These are phyloP conservation scores for Aspergillus conjunctus DNA, from an alignment of 495 filamentous ascomycete genomes.

Conservation along the genomic window DNA sequence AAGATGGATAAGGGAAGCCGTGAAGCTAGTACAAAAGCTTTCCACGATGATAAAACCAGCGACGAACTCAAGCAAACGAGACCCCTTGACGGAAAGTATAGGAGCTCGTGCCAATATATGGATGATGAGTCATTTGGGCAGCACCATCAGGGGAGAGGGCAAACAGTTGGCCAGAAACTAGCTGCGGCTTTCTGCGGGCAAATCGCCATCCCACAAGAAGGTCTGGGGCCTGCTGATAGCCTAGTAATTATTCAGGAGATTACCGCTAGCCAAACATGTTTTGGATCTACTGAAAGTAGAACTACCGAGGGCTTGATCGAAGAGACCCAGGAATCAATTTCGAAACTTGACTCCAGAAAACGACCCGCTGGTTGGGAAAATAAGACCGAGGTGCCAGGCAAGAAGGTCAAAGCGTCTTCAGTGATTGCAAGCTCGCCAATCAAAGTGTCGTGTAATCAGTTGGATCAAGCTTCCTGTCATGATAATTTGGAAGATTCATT, in stretches of 20 bases:
- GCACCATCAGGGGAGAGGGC: slow-evolving; percentile 28
- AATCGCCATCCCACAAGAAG: slow-evolving; percentile 1
- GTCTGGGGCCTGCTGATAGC: not conserved
- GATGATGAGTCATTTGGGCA: not conserved
- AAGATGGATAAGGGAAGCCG: not conserved
- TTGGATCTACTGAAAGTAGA: too few relatives aligned
- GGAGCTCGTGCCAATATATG: not conserved
- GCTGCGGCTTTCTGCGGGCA: slow-evolving; percentile 28
- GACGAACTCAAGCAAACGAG: not conserved
- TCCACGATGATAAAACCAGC: not conserved
- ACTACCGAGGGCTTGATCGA: too few relatives aligned
- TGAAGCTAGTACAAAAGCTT: not conserved
- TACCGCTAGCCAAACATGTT: too few relatives aligned
- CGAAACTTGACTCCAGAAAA: not conserved
- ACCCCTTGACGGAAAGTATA: not conserved
- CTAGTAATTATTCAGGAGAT: too few relatives aligned
- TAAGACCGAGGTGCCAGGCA: too few relatives aligned
- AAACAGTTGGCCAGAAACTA: slow-evolving; percentile 33
- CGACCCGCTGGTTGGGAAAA: too few relatives aligned
- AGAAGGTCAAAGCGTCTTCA: too few relatives aligned
- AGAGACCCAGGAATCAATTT: not conserved
- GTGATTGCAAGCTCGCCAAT: too few relatives aligned
- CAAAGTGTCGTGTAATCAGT: too few relatives aligned
- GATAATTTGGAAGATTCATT: too few relatives aligned
- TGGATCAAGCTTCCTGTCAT: too few relatives aligned